Conservation (phyloP, 768 basidiomycete species). For the Rhodosporidiobolus sp. region DNA sequence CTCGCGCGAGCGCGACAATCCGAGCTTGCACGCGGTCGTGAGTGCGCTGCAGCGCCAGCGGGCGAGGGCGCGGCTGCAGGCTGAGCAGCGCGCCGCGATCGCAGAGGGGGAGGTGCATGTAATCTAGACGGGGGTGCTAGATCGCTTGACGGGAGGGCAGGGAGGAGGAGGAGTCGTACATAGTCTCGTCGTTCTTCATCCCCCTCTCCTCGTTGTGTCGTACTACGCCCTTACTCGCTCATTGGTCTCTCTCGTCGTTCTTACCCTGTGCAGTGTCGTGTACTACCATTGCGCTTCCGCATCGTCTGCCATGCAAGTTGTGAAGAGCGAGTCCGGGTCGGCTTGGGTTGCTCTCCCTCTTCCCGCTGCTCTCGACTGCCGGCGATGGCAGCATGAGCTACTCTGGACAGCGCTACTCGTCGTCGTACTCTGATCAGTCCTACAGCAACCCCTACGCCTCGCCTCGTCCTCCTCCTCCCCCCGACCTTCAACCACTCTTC, state of each 20-base stretch:
- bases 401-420: neutral
- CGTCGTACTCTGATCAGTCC: neutral
- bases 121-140: no score
- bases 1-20: no score
- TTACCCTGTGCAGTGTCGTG: no score
- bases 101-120: neutral
- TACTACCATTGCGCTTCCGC: neutral
- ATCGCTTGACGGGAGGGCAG: no score
- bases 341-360: neutral
- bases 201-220: no score
- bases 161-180: no score
- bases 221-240: no score
- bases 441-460: neutral
- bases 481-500: conserved; percentile 26
- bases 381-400: conserved; percentile 24
- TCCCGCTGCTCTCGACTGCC: neutral
- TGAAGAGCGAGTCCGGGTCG: neutral
- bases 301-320: neutral
- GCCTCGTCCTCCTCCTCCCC: neutral
- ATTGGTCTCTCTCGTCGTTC: no score
- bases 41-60: neutral
- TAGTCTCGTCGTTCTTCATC: no score
- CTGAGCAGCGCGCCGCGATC: neutral
- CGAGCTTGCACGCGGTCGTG: neutral
- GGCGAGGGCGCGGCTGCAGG: neutral